phyloP scores from a whole-genome alignment of 2,329 filamentous ascomycete genomes.

The Penicillium rolfsii region DNA sequence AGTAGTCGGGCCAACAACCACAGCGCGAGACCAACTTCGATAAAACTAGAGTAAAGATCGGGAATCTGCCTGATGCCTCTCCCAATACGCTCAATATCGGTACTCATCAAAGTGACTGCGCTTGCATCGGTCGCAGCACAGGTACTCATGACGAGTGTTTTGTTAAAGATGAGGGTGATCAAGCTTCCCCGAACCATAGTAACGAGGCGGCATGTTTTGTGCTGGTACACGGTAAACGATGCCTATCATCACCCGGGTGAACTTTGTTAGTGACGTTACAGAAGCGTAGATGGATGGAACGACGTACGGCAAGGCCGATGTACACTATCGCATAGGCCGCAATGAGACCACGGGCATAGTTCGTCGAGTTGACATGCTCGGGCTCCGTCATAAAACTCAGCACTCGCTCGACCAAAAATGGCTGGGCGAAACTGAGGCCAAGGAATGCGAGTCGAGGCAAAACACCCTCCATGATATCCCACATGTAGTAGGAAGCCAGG shows the following conservation, averaged over 20 bases:
- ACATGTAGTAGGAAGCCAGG: constrained; percentile 24
- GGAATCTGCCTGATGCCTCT: constrained; percentile 22
- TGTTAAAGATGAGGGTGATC: constrained; percentile 53
- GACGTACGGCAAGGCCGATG: constrained; percentile 42
- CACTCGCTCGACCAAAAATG: constrained; percentile 46
- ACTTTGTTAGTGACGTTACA: not conserved
- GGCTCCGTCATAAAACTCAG: constrained; percentile 25
- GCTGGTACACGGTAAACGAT: constrained; percentile 37
- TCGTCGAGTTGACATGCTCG: constrained; percentile 25
- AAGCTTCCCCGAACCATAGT: constrained; percentile 46
- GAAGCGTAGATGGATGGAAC: not conserved
- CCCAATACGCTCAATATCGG: constrained; percentile 47
- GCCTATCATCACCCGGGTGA: constrained; percentile 22
- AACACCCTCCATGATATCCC: constrained; percentile 29
- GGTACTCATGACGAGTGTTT: constrained; percentile 44
- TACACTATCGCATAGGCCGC: constrained; percentile 45
- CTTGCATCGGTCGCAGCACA: constrained; percentile 41
- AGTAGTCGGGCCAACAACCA: constrained; percentile 21
- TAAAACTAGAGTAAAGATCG: constrained; percentile 21
- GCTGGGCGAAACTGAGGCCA: constrained; percentile 52
- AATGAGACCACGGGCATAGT: constrained; percentile 42
- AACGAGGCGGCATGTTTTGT: constrained; percentile 41
- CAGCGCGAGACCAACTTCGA: constrained; percentile 20
- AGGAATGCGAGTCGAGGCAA: constrained; percentile 45
- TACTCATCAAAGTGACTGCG: constrained; percentile 53